A percentile compares a stretch with the other conserved stretches of the same genome.
These are phyloP conservation scores for Diaporthe citri DNA, from an alignment of 2,329 filamentous ascomycete genomes.

Conservation along the genomic window DNA sequence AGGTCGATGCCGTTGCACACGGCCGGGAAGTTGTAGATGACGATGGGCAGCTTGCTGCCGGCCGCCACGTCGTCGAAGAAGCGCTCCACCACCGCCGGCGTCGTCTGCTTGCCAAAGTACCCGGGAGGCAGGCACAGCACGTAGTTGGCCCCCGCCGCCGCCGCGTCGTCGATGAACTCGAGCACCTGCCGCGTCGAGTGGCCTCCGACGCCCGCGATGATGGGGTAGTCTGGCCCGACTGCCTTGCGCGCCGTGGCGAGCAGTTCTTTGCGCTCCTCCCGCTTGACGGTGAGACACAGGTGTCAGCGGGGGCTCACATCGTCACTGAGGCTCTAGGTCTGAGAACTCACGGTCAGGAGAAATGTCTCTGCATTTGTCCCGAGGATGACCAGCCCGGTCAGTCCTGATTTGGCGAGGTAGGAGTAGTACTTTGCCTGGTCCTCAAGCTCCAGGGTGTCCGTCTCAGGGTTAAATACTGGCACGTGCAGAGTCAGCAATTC, in stretches of 20 bases:
- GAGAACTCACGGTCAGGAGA: constrained; percentile 47
- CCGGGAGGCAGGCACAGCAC: constrained; percentile 71
- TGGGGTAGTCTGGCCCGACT: constrained; percentile 65
- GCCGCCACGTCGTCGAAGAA: constrained; percentile 71
- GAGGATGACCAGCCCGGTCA: constrained; percentile 50
- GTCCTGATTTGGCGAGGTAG: constrained; percentile 47
- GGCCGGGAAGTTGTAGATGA: constrained; percentile 78
- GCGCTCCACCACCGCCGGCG: constrained; percentile 65
- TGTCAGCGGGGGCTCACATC: neutral
- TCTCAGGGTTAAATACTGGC: constrained; percentile 47
- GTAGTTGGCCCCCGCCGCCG: constrained; percentile 71
- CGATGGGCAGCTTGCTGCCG: constrained; percentile 66
- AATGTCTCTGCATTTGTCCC: constrained; percentile 53
- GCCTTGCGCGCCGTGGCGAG: constrained; percentile 66
- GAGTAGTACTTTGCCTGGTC: constrained; percentile 48
- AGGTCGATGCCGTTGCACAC: constrained; percentile 78
- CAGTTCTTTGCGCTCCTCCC: constrained; percentile 54
- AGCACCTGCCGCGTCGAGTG: constrained; percentile 75
- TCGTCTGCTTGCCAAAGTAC: constrained; percentile 75
- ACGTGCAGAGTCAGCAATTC: constrained; percentile 11
- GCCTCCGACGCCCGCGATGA: constrained; percentile 74
- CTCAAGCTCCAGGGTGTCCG: constrained; percentile 47
- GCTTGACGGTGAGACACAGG: constrained; percentile 2
- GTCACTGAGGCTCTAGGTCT: neutral
- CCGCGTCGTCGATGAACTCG: constrained; percentile 70